These are phyloP conservation scores for Aspergillus kassunensis DNA, from an alignment of 495 filamentous ascomycete species.

Conservation along the genomic window DNA sequence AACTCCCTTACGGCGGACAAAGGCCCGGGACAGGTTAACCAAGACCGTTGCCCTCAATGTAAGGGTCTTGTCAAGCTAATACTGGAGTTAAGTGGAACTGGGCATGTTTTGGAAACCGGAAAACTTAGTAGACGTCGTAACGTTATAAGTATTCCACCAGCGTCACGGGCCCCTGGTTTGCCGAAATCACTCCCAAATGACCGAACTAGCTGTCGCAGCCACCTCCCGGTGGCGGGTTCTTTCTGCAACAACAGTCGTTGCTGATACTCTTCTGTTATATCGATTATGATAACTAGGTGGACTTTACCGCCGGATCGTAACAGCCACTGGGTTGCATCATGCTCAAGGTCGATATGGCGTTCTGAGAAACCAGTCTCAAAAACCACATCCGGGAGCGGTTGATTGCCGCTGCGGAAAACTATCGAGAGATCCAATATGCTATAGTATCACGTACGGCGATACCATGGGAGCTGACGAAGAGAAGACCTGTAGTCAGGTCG, in stretches of 20 bases:
- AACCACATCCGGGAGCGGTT: background rate
- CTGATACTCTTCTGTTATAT: background rate
- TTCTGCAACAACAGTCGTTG: background rate
- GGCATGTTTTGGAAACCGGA: too few species aligned
- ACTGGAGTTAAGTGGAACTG: too few species aligned
- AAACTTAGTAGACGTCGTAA: too few species aligned
- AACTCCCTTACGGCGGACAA: too few species aligned
- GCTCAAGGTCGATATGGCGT: background rate
- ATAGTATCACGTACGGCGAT: too few species aligned
- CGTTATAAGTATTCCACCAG: too few species aligned
- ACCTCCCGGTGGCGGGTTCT: background rate
- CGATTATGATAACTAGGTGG: slow-evolving; percentile 1
- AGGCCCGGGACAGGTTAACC: too few species aligned
- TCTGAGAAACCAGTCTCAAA: slow-evolving; percentile 5
- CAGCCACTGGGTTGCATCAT: slow-evolving; percentile 5
- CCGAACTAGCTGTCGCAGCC: background rate
- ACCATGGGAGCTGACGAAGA: too few species aligned
- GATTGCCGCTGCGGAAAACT: background rate
- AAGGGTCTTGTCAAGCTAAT: too few species aligned
- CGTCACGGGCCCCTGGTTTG: too few species aligned
- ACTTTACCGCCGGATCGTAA: slow-evolving; percentile 5
- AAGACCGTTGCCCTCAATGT: too few species aligned
- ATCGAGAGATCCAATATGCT: background rate
- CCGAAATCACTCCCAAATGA: background rate
- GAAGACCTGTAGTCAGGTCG: too few species aligned